Conservation (phyloP, 2,329 filamentous ascomycete species). For the Nothopassalora personata region DNA sequence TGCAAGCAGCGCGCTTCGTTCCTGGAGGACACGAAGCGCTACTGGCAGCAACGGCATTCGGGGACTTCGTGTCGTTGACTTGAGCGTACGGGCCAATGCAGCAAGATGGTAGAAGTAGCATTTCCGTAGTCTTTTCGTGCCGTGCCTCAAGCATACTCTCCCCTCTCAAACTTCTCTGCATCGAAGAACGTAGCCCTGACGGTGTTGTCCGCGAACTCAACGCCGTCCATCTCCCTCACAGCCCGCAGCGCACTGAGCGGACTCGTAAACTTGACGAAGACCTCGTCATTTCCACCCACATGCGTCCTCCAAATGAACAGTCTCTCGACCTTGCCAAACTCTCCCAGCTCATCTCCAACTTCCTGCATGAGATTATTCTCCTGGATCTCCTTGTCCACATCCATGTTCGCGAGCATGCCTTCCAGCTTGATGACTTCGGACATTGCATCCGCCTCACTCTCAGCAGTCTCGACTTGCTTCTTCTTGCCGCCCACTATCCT, state of each 20-base stretch:
- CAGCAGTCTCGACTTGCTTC: slow-evolving; percentile 36
- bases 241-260: slow-evolving; percentile 81
- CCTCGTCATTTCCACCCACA: slow-evolving; percentile 42
- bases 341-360: slow-evolving; percentile 87
- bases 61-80: too few relatives aligned
- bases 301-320: slow-evolving; percentile 54
- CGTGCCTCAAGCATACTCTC: slow-evolving; percentile 33
- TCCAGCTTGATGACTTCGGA: slow-evolving; percentile 75
- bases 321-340: slow-evolving; percentile 45
- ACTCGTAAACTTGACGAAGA: slow-evolving; percentile 92
- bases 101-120: too few relatives aligned
- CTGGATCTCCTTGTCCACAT: slow-evolving; percentile 72
- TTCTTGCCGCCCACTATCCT: slow-evolving; percentile 75
- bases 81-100: too few relatives aligned
- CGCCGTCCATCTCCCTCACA: slow-evolving; percentile 81
- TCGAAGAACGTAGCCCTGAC: slow-evolving; percentile 82
- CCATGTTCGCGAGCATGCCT: slow-evolving; percentile 81
- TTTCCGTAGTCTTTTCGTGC: too few relatives aligned
- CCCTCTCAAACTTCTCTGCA: slow-evolving; percentile 71
- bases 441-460: slow-evolving; percentile 49
- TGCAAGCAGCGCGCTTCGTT: too few relatives aligned
- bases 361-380: slow-evolving; percentile 72
- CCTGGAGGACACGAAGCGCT: too few relatives aligned
- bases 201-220: slow-evolving; percentile 79
- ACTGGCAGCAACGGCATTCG: too few relatives aligned